These are phyloP conservation scores for Scheffersomyces segobiensis DNA, from an alignment of 1,139 yeast species.

Conservation along the genomic window DNA sequence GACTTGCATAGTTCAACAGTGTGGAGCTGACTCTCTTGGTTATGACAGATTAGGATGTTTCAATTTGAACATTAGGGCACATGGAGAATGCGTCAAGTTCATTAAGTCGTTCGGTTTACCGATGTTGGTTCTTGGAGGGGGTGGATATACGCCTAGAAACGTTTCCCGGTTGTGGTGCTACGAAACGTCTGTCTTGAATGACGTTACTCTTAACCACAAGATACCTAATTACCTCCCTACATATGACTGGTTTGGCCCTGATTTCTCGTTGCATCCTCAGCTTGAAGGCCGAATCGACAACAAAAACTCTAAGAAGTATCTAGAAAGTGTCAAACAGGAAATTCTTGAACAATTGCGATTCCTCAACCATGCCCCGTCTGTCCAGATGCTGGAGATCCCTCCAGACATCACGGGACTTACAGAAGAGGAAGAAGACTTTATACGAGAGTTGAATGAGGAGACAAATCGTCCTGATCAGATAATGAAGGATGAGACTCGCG, in stretches of 20 bases:
- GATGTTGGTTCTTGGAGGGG: slow-evolving; percentile 91
- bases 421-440: slow-evolving; percentile 57
- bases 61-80: slow-evolving; percentile 86
- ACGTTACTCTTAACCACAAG: slow-evolving; percentile 70
- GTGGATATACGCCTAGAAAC: slow-evolving; percentile 95
- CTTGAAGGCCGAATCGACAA: slow-evolving; percentile 87
- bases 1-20: slow-evolving; percentile 89
- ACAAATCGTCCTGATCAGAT: slow-evolving; percentile 8
- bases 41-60: slow-evolving; percentile 94
- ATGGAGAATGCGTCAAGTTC: slow-evolving; percentile 91
- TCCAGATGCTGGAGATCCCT: slow-evolving; percentile 86
- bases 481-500: slow-evolving; percentile 31
- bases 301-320: slow-evolving; percentile 78
- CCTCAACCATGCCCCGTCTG: slow-evolving; percentile 91
- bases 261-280: slow-evolving; percentile 84
- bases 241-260: slow-evolving; percentile 89
- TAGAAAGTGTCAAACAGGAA: slow-evolving; percentile 76
- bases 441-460: slow-evolving; percentile 55
- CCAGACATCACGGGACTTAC: slow-evolving; percentile 76
- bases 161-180: slow-evolving; percentile 94
- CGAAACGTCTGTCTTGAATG: slow-evolving; percentile 86
- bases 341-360: slow-evolving; percentile 81
- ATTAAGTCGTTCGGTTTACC: slow-evolving; percentile 87
- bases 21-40: slow-evolving; percentile 96
- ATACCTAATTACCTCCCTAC: slow-evolving; percentile 83